Percentiles rank a stretch among this genome's conserved stretches.
Evolutionary conservation across 2,329 filamentous ascomycete species (phyloP).

Genomic region (Hawksworthiomyces lignivorus): DNA sequence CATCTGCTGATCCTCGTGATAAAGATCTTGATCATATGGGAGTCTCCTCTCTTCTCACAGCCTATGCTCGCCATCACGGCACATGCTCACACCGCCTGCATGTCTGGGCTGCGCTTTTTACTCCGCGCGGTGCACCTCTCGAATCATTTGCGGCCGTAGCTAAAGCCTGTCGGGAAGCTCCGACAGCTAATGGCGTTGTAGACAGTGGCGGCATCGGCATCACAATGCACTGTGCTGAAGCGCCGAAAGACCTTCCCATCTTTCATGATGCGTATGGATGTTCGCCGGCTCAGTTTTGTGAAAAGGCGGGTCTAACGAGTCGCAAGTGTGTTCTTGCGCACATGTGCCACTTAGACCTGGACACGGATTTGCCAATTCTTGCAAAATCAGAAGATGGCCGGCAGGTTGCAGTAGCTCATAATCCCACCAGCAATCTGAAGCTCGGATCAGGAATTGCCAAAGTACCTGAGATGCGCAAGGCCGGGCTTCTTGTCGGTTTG

Average conservation of each 20-base stretch:
- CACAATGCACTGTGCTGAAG: constrained; percentile 40
- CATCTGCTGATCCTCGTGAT: constrained; percentile 28
- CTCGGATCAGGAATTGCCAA: constrained; percentile 42
- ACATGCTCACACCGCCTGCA: not conserved
- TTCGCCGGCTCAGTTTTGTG: constrained; percentile 37
- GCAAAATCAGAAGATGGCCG: constrained; percentile 23
- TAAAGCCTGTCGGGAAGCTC: constrained; percentile 26
- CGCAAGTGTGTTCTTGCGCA: constrained; percentile 40
- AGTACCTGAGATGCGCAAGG: constrained; percentile 35
- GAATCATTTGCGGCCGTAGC: constrained; percentile 32
- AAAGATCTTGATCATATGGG: constrained; percentile 28
- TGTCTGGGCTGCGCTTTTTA: constrained; percentile 40
- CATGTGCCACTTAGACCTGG: constrained; percentile 41
- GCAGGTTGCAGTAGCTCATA: constrained; percentile 39
- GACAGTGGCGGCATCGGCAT: constrained; percentile 35
- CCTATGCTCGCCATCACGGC: constrained; percentile 17
- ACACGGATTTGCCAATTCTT: constrained; percentile 31
- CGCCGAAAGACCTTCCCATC: constrained; percentile 29
- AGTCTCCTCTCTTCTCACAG: constrained; percentile 23
- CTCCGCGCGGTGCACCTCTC: constrained; percentile 35
- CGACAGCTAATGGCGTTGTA: too few species aligned
- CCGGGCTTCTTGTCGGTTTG: constrained; percentile 37
- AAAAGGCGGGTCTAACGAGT: constrained; percentile 28
- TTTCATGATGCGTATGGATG: constrained; percentile 29
- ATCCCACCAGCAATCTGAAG: constrained; percentile 44